Evolutionary conservation across 371 early-diverging fungal species (phyloP).

Genomic region (Lichtheimia ramosa): DNA sequence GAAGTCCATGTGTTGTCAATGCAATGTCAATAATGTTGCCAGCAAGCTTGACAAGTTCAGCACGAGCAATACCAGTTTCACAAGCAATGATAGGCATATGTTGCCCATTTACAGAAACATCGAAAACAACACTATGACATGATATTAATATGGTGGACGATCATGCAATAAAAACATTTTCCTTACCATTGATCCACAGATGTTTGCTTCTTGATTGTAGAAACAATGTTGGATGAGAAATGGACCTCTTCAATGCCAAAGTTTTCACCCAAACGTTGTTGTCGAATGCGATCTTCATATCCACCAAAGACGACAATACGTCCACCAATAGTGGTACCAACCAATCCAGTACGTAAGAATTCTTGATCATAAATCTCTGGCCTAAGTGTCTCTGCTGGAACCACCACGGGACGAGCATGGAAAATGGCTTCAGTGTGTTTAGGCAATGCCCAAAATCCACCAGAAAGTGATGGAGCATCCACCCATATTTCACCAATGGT

Average conservation of each 20-base stretch:
- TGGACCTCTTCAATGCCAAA: constrained; percentile 54
- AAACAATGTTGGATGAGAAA: constrained; percentile 50
- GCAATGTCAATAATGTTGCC: constrained; percentile 53
- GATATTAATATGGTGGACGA: not conserved
- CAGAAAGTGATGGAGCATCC: constrained; percentile 71
- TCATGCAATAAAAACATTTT: not conserved
- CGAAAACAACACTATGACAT: constrained; percentile 52
- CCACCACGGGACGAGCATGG: constrained; percentile 61
- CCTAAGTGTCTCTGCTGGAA: constrained; percentile 48
- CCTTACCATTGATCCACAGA: constrained; percentile 63
- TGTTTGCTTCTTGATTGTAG: constrained; percentile 52
- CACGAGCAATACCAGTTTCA: constrained; percentile 56
- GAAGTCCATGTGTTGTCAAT: constrained; percentile 56
- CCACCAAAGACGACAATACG: constrained; percentile 72
- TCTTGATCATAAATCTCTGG: constrained; percentile 53
- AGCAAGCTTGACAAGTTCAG: constrained; percentile 52
- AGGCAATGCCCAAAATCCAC: constrained; percentile 82
- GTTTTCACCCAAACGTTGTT: constrained; percentile 46
- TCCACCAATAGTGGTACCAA: constrained; percentile 76
- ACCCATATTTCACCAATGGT: constrained; percentile 88
- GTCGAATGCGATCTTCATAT: constrained; percentile 75
- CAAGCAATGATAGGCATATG: constrained; percentile 70
- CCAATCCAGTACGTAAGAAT: constrained; percentile 78
- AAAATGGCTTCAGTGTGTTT: constrained; percentile 73
- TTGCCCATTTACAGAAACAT: constrained; percentile 64